Percentiles rank a stretch among this genome's conserved stretches.
These are phyloP conservation scores for Calocera cornea DNA, from an alignment of 768 basidiomycete genomes.

Conservation along the genomic window DNA sequence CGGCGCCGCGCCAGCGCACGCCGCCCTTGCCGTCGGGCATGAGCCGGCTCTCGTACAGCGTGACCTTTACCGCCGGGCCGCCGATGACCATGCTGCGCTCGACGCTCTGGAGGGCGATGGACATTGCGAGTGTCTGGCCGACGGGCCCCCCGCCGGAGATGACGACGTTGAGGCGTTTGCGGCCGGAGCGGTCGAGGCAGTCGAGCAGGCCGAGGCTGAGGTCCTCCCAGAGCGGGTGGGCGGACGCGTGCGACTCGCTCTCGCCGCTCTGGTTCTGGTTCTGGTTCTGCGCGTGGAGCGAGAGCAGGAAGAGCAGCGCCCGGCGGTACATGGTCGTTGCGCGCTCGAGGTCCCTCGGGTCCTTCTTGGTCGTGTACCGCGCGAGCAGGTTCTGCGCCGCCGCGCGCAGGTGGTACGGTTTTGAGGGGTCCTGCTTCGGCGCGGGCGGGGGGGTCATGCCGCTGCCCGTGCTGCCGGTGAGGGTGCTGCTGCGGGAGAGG, in stretches of 20 bases:
- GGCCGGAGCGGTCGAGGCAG: neutral
- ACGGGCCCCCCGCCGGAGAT: constrained; percentile 2
- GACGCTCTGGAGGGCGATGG: neutral
- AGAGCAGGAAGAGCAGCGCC: neutral
- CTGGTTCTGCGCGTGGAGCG: neutral
- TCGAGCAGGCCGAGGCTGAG: constrained; percentile 1
- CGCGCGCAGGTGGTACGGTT: neutral
- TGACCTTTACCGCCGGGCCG: neutral
- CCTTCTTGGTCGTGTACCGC: neutral
- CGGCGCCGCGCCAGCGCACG: neutral
- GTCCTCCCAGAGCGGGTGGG: neutral
- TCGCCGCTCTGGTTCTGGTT: no score
- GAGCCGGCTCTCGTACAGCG: neutral
- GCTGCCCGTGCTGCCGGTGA: neutral
- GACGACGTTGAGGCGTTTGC: neutral
- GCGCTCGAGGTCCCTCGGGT: neutral
- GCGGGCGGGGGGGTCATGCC: neutral
- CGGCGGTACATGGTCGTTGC: constrained; percentile 1
- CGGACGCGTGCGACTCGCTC: neutral
- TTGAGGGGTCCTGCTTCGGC: neutral
- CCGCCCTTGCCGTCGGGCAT: neutral
- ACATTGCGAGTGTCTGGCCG: neutral
- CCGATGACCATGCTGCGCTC: neutral
- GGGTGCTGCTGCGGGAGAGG: neutral
- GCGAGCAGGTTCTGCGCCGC: neutral